Conservation (phyloP, 2,329 filamentous ascomycete species). For the Pseudogymnoascus sp. region DNA sequence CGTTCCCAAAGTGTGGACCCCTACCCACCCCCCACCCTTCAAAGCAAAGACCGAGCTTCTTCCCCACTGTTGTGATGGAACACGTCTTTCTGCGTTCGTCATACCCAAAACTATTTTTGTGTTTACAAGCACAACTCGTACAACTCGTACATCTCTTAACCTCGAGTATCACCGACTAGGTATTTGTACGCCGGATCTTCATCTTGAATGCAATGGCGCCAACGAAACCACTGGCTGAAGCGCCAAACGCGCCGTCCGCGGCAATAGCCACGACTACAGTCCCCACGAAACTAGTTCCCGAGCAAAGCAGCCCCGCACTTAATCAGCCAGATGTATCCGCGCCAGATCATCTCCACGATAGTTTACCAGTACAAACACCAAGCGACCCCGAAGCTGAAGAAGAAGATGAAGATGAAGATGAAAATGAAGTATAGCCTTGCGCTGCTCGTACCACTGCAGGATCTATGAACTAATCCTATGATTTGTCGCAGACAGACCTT, state of each 20-base stretch:
- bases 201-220: background rate
- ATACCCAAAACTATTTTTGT: background rate
- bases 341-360: background rate
- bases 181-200: background rate
- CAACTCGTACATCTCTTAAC: background rate
- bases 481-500: background rate
- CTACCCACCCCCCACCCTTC: background rate
- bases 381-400: background rate
- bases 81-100: background rate
- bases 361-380: background rate
- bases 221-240: background rate
- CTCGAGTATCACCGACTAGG: background rate
- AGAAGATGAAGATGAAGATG: background rate
- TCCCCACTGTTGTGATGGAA: background rate
- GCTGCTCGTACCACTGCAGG: background rate
- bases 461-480: background rate
- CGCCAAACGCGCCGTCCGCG: background rate
- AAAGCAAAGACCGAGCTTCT: background rate
- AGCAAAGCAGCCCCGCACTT: background rate
- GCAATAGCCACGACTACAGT: background rate
- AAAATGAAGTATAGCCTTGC: background rate
- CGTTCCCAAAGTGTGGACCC: background rate
- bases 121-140: background rate
- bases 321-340: background rate
- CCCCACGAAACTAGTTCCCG: background rate